Percentiles rank a stretch among this genome's conserved stretches.
These are phyloP conservation scores for Coemansia sp. DNA, from an alignment of 192 early-diverging fungal species.

Conservation along the genomic window DNA sequence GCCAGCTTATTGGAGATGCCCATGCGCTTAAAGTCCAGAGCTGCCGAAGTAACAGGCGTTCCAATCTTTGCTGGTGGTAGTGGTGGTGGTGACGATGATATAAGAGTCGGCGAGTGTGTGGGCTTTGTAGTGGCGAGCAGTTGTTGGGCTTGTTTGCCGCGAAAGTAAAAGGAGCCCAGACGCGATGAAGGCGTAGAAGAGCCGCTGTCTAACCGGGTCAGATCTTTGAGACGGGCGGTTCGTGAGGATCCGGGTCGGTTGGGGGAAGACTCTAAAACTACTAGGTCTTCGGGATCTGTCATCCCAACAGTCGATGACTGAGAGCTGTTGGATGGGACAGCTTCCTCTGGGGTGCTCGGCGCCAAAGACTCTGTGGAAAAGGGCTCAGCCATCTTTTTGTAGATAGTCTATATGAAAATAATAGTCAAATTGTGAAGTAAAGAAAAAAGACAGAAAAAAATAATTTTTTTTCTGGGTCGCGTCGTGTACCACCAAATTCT, in stretches of 20 bases:
- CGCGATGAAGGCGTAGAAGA: neutral
- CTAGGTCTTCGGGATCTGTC: constrained; percentile 24
- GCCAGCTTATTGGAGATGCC: neutral
- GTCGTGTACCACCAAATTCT: neutral
- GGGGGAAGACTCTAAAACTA: constrained; percentile 55
- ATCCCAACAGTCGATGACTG: constrained; percentile 38
- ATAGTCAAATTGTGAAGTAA: neutral
- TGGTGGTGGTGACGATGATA: neutral
- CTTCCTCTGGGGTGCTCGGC: constrained; percentile 35
- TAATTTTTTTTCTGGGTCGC: neutral
- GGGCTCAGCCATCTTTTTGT: constrained; percentile 21
- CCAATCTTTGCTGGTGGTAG: neutral
- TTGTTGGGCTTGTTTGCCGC: constrained; percentile 13
- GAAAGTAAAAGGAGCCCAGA: constrained; percentile 45
- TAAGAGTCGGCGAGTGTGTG: neutral
- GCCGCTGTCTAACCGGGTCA: neutral
- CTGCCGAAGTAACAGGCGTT: neutral
- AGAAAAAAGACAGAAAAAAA: neutral
- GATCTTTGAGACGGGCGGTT: constrained; percentile 1
- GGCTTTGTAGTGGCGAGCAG: neutral
- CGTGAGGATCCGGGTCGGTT: constrained; percentile 37
- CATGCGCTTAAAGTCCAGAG: neutral
- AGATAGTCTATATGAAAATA: constrained; percentile 1
- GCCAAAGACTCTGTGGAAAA: constrained; percentile 21
- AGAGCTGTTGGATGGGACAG: constrained; percentile 10